Conservation (phyloP, 441 rosid genomes). For the Kokia cookei region DNA sequence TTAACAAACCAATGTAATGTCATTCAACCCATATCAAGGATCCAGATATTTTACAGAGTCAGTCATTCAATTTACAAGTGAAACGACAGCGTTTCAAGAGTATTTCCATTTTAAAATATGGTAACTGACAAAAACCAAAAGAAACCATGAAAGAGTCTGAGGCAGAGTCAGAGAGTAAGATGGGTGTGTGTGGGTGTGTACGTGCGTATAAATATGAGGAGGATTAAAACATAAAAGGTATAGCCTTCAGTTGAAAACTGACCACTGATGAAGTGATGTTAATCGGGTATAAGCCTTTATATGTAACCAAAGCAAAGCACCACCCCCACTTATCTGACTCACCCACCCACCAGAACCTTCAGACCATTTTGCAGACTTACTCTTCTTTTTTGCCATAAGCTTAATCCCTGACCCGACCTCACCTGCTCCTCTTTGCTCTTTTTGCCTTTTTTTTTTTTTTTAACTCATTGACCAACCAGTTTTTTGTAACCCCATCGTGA, state of each 20-base stretch:
- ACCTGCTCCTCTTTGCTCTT: neutral
- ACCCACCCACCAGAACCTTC: constrained; percentile 17
- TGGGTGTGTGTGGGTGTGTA: neutral
- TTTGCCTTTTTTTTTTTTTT: neutral
- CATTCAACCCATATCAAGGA: neutral
- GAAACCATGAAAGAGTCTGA: constrained; percentile 3
- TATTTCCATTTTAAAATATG: neutral
- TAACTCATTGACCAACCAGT: neutral
- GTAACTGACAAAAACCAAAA: neutral
- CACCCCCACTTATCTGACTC: neutral
- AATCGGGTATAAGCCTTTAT: no score
- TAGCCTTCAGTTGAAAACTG: constrained; percentile 10
- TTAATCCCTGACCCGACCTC: constrained; percentile 4
- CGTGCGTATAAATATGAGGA: neutral
- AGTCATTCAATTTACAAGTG: neutral
- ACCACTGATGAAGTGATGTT: constrained; percentile 6
- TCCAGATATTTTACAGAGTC: neutral
- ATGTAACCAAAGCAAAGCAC: neutral
- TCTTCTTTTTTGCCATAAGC: constrained; percentile 13
- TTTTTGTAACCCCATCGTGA: neutral
- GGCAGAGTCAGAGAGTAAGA: neutral
- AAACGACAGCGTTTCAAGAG: neutral
- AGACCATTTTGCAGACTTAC: constrained; percentile 3
- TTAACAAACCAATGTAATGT: no score
- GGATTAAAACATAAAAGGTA: neutral